A percentile compares a stretch with the other conserved stretches of the same genome.
Conservation (phyloP, 768 basidiomycete species). For the Boletus reticuloceps region DNA sequence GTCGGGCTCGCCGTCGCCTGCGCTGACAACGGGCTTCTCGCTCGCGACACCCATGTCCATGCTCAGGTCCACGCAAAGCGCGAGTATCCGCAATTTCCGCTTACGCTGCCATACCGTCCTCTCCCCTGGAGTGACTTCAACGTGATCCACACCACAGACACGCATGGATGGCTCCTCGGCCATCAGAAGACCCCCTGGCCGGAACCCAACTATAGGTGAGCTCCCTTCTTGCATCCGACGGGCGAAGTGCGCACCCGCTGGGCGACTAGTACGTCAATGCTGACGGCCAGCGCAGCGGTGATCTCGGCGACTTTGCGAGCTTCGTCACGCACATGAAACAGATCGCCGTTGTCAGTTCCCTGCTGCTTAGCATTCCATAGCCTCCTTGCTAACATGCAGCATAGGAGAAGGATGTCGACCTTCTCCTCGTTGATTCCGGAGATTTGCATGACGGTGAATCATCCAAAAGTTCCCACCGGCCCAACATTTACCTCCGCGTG, state of each 20-base stretch:
- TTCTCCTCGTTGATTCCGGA: constrained; percentile 81
- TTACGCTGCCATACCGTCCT: constrained; percentile 59
- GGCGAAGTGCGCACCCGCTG: neutral
- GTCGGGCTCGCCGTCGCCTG: constrained; percentile 22
- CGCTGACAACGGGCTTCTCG: constrained; percentile 12
- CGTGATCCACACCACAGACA: constrained; percentile 84
- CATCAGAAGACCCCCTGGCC: constrained; percentile 74
- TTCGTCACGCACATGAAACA: constrained; percentile 83
- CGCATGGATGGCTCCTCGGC: constrained; percentile 78
- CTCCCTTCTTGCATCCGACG: neutral
- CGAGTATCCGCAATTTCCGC: constrained; percentile 38
- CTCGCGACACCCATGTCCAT: constrained; percentile 30
- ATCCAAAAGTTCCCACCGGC: neutral
- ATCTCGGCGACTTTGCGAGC: constrained; percentile 83
- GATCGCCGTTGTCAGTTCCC: constrained; percentile 51
- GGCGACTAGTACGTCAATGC: neutral
- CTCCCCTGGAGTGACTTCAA: constrained; percentile 91
- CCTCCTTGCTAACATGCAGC: neutral
- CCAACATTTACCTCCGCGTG: neutral
- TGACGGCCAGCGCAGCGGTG: constrained; percentile 37
- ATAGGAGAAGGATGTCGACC: constrained; percentile 71
- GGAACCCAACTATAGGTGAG: constrained; percentile 71
- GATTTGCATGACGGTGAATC: constrained; percentile 65
- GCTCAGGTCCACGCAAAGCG: constrained; percentile 33
- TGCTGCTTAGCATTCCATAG: neutral